Evolutionary conservation across 768 basidiomycete species (phyloP).

Genomic region (Piloderma croceum): DNA sequence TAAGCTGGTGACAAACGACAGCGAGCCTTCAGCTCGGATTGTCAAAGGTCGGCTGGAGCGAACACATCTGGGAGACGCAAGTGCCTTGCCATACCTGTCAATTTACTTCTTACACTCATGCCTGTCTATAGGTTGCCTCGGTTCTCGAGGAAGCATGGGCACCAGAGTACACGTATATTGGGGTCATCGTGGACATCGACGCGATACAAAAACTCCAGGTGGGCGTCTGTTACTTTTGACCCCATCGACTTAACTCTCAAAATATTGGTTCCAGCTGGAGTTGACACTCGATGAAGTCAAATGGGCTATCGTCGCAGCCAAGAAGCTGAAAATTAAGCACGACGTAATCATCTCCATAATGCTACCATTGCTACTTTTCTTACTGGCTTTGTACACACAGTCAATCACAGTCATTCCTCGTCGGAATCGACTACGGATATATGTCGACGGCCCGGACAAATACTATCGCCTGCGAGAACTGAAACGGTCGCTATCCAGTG

Average conservation of each 20-base stretch:
- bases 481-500: slow-evolving; percentile 74
- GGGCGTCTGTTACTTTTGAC: slow-evolving; percentile 6
- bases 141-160: slow-evolving; percentile 96
- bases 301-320: slow-evolving; percentile 79
- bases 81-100: slow-evolving; percentile 17
- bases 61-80: slow-evolving; percentile 87
- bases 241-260: background rate
- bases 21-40: slow-evolving; percentile 93
- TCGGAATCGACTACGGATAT: slow-evolving; percentile 71
- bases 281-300: slow-evolving; percentile 89
- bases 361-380: background rate
- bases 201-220: slow-evolving; percentile 89
- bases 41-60: slow-evolving; percentile 96
- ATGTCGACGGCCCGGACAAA: slow-evolving; percentile 72
- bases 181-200: slow-evolving; percentile 84
- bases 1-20: slow-evolving; percentile 77
- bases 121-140: slow-evolving; percentile 63
- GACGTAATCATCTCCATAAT: slow-evolving; percentile 41
- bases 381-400: slow-evolving; percentile 31
- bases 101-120: background rate
- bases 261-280: slow-evolving; percentile 77
- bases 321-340: slow-evolving; percentile 90
- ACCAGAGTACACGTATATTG: slow-evolving; percentile 86
- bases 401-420: slow-evolving; percentile 72
- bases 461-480: slow-evolving; percentile 81